These are phyloP conservation scores for Paramecium biaurelia DNA, from an alignment of 73 alveolate species.

Conservation along the genomic window DNA sequence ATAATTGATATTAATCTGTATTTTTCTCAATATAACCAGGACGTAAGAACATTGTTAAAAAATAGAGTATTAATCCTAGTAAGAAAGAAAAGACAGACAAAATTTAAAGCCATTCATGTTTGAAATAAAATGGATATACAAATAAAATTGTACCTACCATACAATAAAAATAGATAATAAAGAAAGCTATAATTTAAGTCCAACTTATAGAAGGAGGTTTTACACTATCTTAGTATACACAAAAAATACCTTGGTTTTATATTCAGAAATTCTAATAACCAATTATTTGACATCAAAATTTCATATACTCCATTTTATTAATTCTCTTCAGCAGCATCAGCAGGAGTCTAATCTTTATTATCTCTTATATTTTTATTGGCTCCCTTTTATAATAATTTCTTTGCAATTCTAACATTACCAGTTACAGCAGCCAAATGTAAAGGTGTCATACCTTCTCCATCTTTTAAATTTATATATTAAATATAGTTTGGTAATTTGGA, in stretches of 20 bases:
- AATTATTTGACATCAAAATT: not conserved
- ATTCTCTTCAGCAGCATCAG: not conserved
- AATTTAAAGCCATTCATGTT: not conserved
- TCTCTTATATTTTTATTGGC: slow-evolving; percentile 24
- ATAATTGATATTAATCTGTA: slow-evolving; percentile 2
- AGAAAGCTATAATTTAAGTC: not conserved
- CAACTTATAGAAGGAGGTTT: slow-evolving; percentile 25
- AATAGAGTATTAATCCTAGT: slow-evolving; percentile 8
- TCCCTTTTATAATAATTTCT: slow-evolving; percentile 35
- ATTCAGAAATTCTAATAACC: not conserved
- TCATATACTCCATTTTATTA: not conserved
- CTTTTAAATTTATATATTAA: not conserved
- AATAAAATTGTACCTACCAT: not conserved
- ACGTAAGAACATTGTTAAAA: slow-evolving; percentile 4
- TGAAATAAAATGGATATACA: not conserved
- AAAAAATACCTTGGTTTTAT: not conserved
- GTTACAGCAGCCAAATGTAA: slow-evolving; percentile 50
- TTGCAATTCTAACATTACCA: slow-evolving; percentile 39
- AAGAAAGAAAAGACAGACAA: not conserved
- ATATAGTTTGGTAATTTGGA: not conserved
- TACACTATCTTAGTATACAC: not conserved
- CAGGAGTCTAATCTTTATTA: slow-evolving; percentile 4
- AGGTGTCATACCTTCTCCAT: slow-evolving; percentile 48
- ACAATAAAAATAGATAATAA: slow-evolving; percentile 4
- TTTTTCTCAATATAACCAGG: slow-evolving; percentile 74